Evolutionary conservation across 108 stramenopile genomes (phyloP), one percentile per base, ranked within the genome.

Genomic region (Poteriospumella lacustris): DNA sequence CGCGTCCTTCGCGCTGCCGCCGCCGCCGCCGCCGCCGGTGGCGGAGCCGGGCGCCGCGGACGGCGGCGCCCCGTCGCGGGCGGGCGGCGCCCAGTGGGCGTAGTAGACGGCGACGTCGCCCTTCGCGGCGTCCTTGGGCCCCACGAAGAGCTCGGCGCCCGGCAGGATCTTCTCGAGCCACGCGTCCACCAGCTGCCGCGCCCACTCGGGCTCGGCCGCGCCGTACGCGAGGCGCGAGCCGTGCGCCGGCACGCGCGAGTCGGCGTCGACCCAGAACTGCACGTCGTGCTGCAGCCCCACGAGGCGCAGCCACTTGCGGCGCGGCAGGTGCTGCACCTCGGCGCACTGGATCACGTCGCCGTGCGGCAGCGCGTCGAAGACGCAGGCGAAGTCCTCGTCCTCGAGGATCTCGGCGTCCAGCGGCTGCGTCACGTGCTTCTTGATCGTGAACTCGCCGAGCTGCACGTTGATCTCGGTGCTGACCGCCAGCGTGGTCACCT

Each of bases 241-340:
- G 36, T 12, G 31, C 24, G 29, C 15, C 85, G 84, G 31, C 77
- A 40, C 77, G 84, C 85, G 67, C 70, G n/a, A 19, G 78, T 83
- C 84, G 78, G 83, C 56, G 24, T 44, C 36, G 31, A 85, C 82
- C 94, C 94, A 95, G 0, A 93, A 89, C 85, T 94, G 91, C 0
- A 99, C 92, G 84, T 99, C 98, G 77, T 96, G 93, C 40, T 96
- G 82, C 28, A 91, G 89, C 0, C 98, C 98, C 43, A 99, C 94
- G 64, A 97, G 80, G 36, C 98, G 91, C 89, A 95, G 92, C 93
- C 95, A 96, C 38, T 88, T 93, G 19, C 98, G 89, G 81, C 93
- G 92, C 29, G 88, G 90, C 2, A 96, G 95, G 86, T 96, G 93
- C 81, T 94, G 89, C 9, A 99, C 95, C 78, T 99, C 98, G 9